Evolutionary conservation across 805 yeast species (phyloP).

Genomic region (Saccharomycopsis oosterbeekiorum): DNA sequence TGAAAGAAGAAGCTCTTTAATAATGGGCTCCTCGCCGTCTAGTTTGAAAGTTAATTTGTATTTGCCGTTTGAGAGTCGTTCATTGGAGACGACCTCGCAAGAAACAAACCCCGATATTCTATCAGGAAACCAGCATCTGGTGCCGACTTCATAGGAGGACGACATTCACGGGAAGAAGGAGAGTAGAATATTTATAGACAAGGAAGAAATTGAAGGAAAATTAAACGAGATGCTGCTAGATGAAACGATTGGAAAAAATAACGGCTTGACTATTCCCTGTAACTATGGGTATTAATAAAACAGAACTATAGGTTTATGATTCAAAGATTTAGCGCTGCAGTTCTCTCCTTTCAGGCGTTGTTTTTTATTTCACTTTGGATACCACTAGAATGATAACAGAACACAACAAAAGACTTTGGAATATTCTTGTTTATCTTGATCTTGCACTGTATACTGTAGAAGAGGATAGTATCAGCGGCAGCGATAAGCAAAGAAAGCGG

Average conservation of each 20-base stretch:
- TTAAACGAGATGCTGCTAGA: background rate
- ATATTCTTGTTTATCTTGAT: too few relatives aligned
- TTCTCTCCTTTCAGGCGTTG: too few relatives aligned
- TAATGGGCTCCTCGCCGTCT: conserved; percentile 32
- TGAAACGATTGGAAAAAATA: too few relatives aligned
- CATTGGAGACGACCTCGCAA: conserved; percentile 42
- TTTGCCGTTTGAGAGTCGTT: conserved; percentile 32
- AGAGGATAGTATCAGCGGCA: background rate
- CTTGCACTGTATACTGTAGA: too few relatives aligned
- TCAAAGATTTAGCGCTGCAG: too few relatives aligned
- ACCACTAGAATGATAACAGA: too few relatives aligned
- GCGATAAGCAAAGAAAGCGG: background rate
- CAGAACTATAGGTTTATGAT: too few relatives aligned
- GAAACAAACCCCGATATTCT: conserved; percentile 67
- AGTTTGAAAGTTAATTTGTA: conserved; percentile 40
- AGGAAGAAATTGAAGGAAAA: background rate
- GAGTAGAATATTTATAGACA: background rate
- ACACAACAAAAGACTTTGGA: too few relatives aligned
- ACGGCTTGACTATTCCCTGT: too few relatives aligned
- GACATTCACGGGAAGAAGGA: conserved; percentile 17
- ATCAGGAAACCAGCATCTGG: conserved; percentile 77
- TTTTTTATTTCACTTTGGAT: too few relatives aligned
- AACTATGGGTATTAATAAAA: too few relatives aligned
- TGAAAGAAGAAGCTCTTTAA: conserved; percentile 15
- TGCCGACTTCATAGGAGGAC: conserved; percentile 24